Evolutionary conservation across 352 stramenopile genomes (phyloP).

Genomic region (Pythium monospermum): DNA sequence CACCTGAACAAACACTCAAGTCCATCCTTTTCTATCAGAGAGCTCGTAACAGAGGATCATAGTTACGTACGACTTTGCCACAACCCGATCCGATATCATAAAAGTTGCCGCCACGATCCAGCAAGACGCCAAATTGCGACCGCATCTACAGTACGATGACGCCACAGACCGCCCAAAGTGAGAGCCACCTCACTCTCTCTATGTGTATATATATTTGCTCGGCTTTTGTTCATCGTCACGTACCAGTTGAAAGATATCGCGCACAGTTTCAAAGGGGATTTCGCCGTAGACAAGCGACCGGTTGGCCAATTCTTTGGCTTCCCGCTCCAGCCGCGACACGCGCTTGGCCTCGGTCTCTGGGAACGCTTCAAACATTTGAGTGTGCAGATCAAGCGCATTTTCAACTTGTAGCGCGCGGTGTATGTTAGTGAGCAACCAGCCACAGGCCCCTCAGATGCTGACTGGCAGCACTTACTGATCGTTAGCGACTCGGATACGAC

Average conservation of each 20-base stretch:
- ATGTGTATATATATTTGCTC: not conserved
- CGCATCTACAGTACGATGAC: conserved; percentile 37
- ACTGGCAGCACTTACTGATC: conserved; percentile 18
- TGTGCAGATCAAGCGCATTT: conserved; percentile 34
- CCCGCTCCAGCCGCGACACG: conserved; percentile 56
- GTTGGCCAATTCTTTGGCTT: conserved; percentile 58
- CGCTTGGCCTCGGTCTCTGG: conserved; percentile 45
- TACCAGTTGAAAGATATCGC: conserved; percentile 56
- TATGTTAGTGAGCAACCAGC: conserved; percentile 1
- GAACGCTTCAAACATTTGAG: conserved; percentile 43
- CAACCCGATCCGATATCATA: conserved; percentile 69
- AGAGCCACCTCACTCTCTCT: too few species aligned
- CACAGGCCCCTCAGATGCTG: too few species aligned
- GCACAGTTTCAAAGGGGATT: conserved; percentile 53
- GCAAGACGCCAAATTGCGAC: conserved; percentile 45
- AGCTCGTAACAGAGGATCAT: too few species aligned
- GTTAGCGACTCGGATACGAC: conserved; percentile 26
- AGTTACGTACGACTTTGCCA: conserved; percentile 54
- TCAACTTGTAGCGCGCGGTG: too few species aligned
- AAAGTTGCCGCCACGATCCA: conserved; percentile 61
- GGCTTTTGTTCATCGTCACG: not conserved
- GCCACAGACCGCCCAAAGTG: too few species aligned
- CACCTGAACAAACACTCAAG: conserved; percentile 31
- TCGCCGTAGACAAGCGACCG: conserved; percentile 64
- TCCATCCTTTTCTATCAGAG: too few species aligned